A percentile compares a stretch with the other conserved stretches of the same genome.
These are phyloP conservation scores for Globisporangium mamillatum DNA, from an alignment of 352 stramenopile species.

Conservation along the genomic window DNA sequence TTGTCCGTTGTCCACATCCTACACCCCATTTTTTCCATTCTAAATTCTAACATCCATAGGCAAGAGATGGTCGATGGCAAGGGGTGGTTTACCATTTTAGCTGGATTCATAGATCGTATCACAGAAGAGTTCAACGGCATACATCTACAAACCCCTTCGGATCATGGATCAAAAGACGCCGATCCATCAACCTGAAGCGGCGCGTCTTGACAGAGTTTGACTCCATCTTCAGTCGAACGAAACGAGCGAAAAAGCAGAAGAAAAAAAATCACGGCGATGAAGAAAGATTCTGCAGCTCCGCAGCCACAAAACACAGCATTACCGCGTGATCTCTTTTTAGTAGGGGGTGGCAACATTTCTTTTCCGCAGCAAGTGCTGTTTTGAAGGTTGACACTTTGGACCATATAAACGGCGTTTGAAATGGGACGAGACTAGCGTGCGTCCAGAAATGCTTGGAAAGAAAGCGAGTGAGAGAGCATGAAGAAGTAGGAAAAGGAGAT, in stretches of 20 bases:
- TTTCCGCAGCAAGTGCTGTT: not conserved
- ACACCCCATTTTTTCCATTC: not conserved
- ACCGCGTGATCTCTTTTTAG: not conserved
- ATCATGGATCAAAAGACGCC: not conserved
- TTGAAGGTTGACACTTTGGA: not conserved
- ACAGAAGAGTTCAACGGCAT: not conserved
- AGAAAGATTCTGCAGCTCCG: not conserved
- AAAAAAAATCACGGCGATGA: not conserved
- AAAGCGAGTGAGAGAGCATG: not conserved
- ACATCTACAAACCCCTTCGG: not conserved
- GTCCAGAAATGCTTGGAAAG: constrained; percentile 5
- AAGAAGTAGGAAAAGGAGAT: constrained; percentile 4
- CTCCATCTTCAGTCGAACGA: not conserved
- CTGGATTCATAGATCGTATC: not conserved
- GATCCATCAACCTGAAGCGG: not conserved
- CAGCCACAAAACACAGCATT: not conserved
- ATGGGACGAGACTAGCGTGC: not conserved
- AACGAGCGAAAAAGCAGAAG: not conserved
- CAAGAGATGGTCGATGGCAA: not conserved
- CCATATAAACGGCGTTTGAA: not conserved
- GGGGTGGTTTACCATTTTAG: not conserved
- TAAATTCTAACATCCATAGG: not conserved
- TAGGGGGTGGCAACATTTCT: not conserved
- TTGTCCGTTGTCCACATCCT: not conserved
- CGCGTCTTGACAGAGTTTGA: constrained; percentile 5